A percentile compares a stretch with the other conserved stretches of the same genome.
phyloP scores from a whole-genome alignment of 2,329 filamentous ascomycete genomes.

The Coniochaeta ligniaria region DNA sequence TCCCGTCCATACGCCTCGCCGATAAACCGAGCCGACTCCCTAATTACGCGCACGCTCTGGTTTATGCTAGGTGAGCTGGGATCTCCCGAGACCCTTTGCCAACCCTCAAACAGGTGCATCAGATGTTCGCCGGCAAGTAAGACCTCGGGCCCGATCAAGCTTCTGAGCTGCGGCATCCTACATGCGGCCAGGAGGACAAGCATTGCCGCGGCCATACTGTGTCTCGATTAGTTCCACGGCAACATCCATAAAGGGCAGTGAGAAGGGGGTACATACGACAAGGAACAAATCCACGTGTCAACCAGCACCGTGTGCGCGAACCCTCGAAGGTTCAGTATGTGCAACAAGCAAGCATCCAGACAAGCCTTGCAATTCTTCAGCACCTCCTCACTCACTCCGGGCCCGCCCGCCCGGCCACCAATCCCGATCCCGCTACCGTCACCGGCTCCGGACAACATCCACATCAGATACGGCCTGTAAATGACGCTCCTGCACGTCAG shows the following conservation, averaged over 20 bases:
- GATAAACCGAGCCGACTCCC: conserved; percentile 34
- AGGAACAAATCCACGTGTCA: conserved; percentile 47
- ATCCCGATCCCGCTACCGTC: conserved; percentile 16
- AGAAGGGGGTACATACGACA: conserved; percentile 32
- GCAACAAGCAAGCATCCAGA: conserved; percentile 38
- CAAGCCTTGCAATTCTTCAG: conserved; percentile 35
- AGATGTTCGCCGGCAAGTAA: conserved; percentile 33
- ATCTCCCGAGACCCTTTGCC: conserved; percentile 31
- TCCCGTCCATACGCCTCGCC: conserved; percentile 20
- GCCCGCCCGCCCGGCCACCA: conserved; percentile 5
- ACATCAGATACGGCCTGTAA: conserved; percentile 43
- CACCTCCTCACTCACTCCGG: conserved; percentile 21
- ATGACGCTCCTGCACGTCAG: conserved; percentile 45
- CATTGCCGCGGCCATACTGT: conserved; percentile 41
- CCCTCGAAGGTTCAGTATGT: conserved; percentile 38
- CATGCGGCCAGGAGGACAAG: conserved; percentile 38
- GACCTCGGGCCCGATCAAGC: conserved; percentile 29
- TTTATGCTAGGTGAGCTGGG: conserved; percentile 36
- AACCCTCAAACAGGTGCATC: conserved; percentile 28
- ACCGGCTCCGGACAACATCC: conserved; percentile 33
- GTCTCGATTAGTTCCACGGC: not conserved
- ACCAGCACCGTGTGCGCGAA: conserved; percentile 44
- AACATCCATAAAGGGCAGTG: not conserved
- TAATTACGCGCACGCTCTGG: conserved; percentile 37
- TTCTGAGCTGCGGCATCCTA: conserved; percentile 27